Base-by-base conservation (phyloP, 352 stramenopile genomes). In the Phytophthora quininea region DNA sequence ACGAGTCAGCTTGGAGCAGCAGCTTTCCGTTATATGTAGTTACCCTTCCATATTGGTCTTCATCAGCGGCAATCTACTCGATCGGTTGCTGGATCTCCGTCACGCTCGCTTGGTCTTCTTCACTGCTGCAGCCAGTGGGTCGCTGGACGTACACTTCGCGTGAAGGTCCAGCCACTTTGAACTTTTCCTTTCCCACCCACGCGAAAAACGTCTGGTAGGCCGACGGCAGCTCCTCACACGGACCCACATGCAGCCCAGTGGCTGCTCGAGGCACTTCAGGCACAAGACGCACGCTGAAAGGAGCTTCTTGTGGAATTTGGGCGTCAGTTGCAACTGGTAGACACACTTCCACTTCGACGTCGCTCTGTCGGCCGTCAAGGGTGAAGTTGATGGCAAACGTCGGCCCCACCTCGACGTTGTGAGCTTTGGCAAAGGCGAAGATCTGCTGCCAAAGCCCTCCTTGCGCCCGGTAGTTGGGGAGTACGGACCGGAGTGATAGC, bases 281-380 rank as follows among this genome's bases (percentile, higher is more conserved):
- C 3, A 77, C 47, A 6, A 67, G 53, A 24, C 67, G 71, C 15
- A 79, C 43, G 12, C 43, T 61, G 61, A 87, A 62, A 29, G 55
- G 52, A 8, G 58, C 46, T 59, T 64, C 50, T 24, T 54, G 24
- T 3, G 62, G 58, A 7, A 82, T 54, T 15, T 40, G 27, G 2
- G 69, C 56, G 37, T 77, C 59, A 0, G 58, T 27, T 4, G 52
- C 35, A 31, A 88, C 77, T 31, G 74, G 80, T 9, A 84, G 38
- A 58, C 80, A 89, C 0, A 85, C 79, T 31, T 89, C 78, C 33
- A 76, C 64, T 55, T 89, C 76, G 10, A 89, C 78, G 67, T 86
- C 74, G 2, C n/a, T 71, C 29, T 68, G 56, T 56, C 77, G 75
- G 58, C 65, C 76, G 4, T 62, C 67, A 12, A 48, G 27, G 14